These are phyloP conservation scores for Quercus lobata DNA, from an alignment of 331 rosid genomes.

Conservation along the genomic window DNA sequence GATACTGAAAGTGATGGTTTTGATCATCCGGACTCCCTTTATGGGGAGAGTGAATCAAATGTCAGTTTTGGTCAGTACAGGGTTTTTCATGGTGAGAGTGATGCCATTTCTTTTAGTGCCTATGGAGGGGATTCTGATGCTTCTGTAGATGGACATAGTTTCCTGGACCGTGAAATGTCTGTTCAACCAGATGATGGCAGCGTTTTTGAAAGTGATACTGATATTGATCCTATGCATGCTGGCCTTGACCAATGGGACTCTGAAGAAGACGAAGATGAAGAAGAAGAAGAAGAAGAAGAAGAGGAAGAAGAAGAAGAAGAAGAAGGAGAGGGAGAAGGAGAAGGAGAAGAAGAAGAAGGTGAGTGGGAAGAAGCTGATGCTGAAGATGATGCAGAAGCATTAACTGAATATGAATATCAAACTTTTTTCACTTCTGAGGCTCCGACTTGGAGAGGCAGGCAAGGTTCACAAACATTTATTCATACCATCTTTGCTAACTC, in stretches of 20 bases:
- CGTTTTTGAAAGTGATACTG: slow-evolving; percentile 67
- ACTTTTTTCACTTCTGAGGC: slow-evolving; percentile 41
- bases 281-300: slow-evolving; percentile 27
- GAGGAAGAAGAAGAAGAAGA: slow-evolving; percentile 25
- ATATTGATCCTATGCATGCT: slow-evolving; percentile 96
- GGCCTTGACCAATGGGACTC: slow-evolving; percentile 67
- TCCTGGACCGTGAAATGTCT: slow-evolving; percentile 52
- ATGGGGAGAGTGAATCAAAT: slow-evolving; percentile 74
- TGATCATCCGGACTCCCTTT: slow-evolving; percentile 58
- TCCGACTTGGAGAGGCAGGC: slow-evolving; percentile 34
- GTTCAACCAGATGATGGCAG: slow-evolving; percentile 44
- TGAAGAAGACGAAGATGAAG: slow-evolving; percentile 36
- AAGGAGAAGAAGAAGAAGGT: slow-evolving; percentile 5
- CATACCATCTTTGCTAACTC: slow-evolving; percentile 26
- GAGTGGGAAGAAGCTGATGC: slow-evolving; percentile 48
- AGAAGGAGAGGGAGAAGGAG: slow-evolving; percentile 33
- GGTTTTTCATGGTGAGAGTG: slow-evolving; percentile 57
- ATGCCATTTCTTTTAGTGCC: slow-evolving; percentile 60
- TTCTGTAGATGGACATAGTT: slow-evolving; percentile 69
- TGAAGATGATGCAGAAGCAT: slow-evolving; percentile 43
- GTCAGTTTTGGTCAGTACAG: slow-evolving; percentile 53
- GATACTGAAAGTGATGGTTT: slow-evolving; percentile 84
- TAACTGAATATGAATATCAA: slow-evolving; percentile 41
- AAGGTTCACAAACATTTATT: slow-evolving; percentile 32
- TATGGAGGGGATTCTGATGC: slow-evolving; percentile 90